Percentiles rank a stretch among this genome's conserved stretches.
phyloP scores from a whole-genome alignment of 108 stramenopile genomes.

The Cylindrotheca closterium region DNA sequence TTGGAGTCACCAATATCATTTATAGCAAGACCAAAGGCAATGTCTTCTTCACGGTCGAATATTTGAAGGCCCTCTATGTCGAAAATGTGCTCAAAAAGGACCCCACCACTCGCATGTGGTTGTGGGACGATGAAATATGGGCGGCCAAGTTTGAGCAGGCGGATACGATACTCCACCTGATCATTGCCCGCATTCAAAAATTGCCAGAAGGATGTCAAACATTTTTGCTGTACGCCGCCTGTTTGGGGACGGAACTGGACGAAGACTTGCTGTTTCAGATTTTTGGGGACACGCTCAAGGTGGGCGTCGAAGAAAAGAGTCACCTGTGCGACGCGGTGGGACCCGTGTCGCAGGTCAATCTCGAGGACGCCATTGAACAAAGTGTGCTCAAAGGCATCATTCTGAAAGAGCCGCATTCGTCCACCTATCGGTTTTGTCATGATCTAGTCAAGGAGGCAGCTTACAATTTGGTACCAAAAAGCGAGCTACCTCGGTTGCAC shows the following conservation, averaged over 20 bases:
- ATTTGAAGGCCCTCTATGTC: no score
- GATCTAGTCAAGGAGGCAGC: constrained; percentile 43
- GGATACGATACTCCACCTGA: neutral
- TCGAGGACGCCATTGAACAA: no score
- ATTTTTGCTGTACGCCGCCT: neutral
- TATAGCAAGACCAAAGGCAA: constrained; percentile 23
- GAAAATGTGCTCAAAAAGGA: no score
- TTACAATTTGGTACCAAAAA: constrained; percentile 27
- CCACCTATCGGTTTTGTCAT: constrained; percentile 35
- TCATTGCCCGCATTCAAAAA: neutral
- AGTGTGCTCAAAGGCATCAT: no score
- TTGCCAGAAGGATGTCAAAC: neutral
- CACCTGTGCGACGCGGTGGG: neutral
- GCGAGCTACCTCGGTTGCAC: constrained; percentile 22
- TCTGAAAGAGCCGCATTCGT: no score
- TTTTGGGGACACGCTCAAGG: neutral
- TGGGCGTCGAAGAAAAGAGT: neutral
- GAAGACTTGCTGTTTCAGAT: neutral
- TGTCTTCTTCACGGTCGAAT: constrained; percentile 31
- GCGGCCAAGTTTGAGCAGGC: neutral
- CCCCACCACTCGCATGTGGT: no score
- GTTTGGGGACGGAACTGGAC: neutral
- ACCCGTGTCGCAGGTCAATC: neutral
- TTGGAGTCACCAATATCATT: neutral
- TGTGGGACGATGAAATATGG: constrained; percentile 19